Evolutionary conservation across 768 basidiomycete species (phyloP), one percentile per base, ranked within the genome.

Genomic region (Piloderma croceum): DNA sequence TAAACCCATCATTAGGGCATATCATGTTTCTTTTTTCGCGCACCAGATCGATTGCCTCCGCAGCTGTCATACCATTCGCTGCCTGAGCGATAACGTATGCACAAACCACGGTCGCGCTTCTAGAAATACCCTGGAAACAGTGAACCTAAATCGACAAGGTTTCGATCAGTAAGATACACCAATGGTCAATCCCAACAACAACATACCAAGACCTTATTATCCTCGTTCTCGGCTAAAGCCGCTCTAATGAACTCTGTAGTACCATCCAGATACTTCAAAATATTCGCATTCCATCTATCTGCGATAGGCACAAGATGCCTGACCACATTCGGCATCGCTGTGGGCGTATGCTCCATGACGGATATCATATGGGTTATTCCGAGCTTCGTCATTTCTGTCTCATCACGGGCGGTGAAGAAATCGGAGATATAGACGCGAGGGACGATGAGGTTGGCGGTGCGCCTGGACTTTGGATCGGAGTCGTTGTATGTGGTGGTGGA

Each of bases 291-390:
- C 1, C 53, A 36, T 13, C 54, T 53, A 54, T 81, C 79, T 29
- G 56, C 54, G 21, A 81, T 45, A 10, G 62, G 52, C 27, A 90
- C 67, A 47, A 79, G 80, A 44, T 88, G 57, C 18, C 52, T 62
- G 17, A 61, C 58, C 41, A 84, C 68, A 32, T 61, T 50, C 13
- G 62, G 59, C 5, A 75, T 75, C 43, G 78, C 60, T 9, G 51
- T 55, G 7, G 74, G 73, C 15, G 61, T 61, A 24, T 61, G 47
- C 41, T 87, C 82, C 34, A 87, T 45, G 23, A 81, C 71, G 19
- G 79, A 82, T 20, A 89, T 59, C 44, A 89, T 64, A 61, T 89
- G 87, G 1, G 86, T 89, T 47, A 87, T 75, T 10, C 81, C 81
- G 5, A 85, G 70, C 17, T 59, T 60, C 9, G 49, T 43, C n/a